A percentile compares a stretch with the other conserved stretches of the same genome.
phyloP scores from a whole-genome alignment of 2,329 filamentous ascomycete genomes.

The Trichoderma koningii region DNA sequence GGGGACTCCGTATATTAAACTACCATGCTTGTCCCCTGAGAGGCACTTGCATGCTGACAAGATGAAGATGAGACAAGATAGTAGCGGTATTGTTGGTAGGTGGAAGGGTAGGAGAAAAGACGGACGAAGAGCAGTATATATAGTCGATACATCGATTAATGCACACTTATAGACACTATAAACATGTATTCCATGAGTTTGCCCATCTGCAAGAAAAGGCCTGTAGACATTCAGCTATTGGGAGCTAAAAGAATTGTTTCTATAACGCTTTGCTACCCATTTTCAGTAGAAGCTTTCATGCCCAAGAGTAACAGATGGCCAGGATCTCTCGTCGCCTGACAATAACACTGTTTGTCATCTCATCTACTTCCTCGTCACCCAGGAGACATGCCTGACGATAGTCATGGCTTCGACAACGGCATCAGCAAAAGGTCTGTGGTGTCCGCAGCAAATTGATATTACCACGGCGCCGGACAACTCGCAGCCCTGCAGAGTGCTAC shows the following conservation, averaged over 20 bases:
- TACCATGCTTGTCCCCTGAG: background rate
- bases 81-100: background rate
- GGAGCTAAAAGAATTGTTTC: background rate
- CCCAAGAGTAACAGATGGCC: too few relatives aligned
- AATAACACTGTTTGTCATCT: too few relatives aligned
- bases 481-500: slow-evolving; percentile 22
- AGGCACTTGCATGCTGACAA: slow-evolving; percentile 1
- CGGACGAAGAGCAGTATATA: background rate
- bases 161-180: too few relatives aligned
- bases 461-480: slow-evolving; percentile 23
- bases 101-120: background rate
- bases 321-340: too few relatives aligned
- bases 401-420: slow-evolving; percentile 25
- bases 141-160: background rate
- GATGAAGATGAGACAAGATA: background rate
- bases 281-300: too few relatives aligned
- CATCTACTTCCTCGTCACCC: background rate
- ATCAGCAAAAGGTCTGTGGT: slow-evolving; percentile 18
- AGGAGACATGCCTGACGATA: background rate
- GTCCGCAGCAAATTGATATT: too few relatives aligned
- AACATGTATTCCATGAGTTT: background rate
- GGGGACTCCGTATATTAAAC: background rate
- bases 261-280: too few relatives aligned
- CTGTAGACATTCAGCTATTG: background rate
- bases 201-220: background rate